A percentile compares a stretch with the other conserved stretches of the same genome.
phyloP scores from a whole-genome alignment of 768 basidiomycete genomes.

The Trametes elegans region DNA sequence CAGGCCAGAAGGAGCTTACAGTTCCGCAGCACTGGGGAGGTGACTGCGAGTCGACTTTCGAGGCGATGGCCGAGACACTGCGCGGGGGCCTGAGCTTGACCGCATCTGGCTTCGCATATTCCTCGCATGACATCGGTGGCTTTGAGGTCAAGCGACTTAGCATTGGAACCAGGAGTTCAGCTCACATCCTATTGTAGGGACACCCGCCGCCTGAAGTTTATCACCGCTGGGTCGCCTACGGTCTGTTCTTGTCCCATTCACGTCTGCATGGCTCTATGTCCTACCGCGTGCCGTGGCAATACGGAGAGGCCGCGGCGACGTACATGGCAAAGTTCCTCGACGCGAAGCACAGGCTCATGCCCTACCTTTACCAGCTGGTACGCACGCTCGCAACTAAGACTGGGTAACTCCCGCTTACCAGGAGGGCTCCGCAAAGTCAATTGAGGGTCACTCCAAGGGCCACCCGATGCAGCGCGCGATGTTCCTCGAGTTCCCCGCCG shows the following conservation, averaged over 20 bases:
- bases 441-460: constrained; percentile 48
- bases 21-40: constrained; percentile 68
- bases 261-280: constrained; percentile 71
- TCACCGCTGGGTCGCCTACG: constrained; percentile 76
- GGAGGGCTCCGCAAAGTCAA: constrained; percentile 37
- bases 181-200: constrained; percentile 38
- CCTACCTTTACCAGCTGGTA: constrained; percentile 62
- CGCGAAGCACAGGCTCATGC: constrained; percentile 71
- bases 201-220: constrained; percentile 68
- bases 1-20: too few relatives aligned
- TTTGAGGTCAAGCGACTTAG: constrained; percentile 51
- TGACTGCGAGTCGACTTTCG: constrained; percentile 74
- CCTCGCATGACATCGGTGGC: constrained; percentile 76
- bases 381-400: constrained; percentile 12
- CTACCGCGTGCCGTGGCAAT: constrained; percentile 77
- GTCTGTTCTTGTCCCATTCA: constrained; percentile 73
- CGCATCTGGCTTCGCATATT: constrained; percentile 66
- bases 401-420: not conserved
- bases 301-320: constrained; percentile 66
- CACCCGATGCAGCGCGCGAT: constrained; percentile 62
- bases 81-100: constrained; percentile 67
- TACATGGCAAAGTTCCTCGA: constrained; percentile 62
- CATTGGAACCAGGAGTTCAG: not conserved
- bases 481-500: constrained; percentile 63
- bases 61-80: constrained; percentile 76